Base-by-base conservation (phyloP, 768 basidiomycete genomes). In the Tubosaeta sp. region DNA sequence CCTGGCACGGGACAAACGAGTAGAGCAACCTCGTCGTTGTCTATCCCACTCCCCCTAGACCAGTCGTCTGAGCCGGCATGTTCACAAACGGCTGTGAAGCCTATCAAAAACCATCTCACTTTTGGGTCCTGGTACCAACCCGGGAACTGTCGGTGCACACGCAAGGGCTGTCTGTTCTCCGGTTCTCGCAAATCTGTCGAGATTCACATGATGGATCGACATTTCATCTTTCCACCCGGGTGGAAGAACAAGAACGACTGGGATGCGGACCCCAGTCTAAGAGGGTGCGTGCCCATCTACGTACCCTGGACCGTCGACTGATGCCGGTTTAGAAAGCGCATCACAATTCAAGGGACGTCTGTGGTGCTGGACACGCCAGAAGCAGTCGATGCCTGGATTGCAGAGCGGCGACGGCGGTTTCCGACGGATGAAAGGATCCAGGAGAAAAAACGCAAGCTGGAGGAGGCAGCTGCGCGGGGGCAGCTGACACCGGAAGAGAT, bases 171-270 rank as follows among this genome's bases (percentile, higher is more conserved):
- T 64, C 58, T 65, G 6, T 94, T 89, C 59, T 71, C 71, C 34
- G 90, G 87, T 30, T 84, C 88, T 4, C 70, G 73, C 35, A 87
- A 88, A 63, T 71, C 80, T 22, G 79, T 91, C 14, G 86, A 91
- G 65, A 75, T 73, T 25, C 91, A 94, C 61, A 86, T 83, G 82
- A 92, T 91, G 90, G 90, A 92, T 59, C 77, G 90, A n/a, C 90
- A 93, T 66, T 75, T 93, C 38, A 82, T 92, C 42, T 90, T 81
- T 56, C 90, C 91, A 21, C 76, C 79, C 39, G 84, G 82, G 19
- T 90, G 86, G 83, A 73, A 84, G 56, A 75, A 76, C 49, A 79
- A 73, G 60, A 49, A 66, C 31, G 85, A 85, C 27, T 90, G 89
- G 88, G 89, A 90, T 62, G 82, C 90, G 2, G 90, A 91, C 69